Evolutionary conservation across 331 rosid species (phyloP), one percentile per base, ranked within the genome.

Genomic region (Prunus yedoensis): DNA sequence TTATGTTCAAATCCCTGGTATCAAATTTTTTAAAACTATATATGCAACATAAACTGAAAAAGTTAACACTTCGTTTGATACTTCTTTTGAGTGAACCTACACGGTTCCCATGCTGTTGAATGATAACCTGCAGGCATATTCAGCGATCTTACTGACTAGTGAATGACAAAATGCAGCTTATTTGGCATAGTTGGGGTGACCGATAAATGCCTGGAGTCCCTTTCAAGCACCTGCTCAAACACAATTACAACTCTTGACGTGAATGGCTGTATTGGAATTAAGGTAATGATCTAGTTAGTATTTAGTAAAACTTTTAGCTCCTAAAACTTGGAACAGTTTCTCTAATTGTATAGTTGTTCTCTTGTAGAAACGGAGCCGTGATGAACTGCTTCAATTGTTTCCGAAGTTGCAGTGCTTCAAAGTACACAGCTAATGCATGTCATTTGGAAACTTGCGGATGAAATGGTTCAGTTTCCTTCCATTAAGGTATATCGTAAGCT

Each of bases 211-310:
- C 78, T 93, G 64, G 95, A 86, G 81, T 83, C 83, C 76, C 95
- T 93, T 75, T 89, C 98, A 49, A 72, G 78, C 71, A 77, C 91
- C 25, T 84, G 90, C 80, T 87, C 93, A 28, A 35, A 80, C 74
- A 86, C 83, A 70, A 77, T 90, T 67, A 84, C 90, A 0, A 93
- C 96, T 70, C 98, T 93, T 47, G 98, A 93, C 73, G 96, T 89
- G 85, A 91, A 93, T 65, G 96, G 98, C 52, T 90, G 98, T 78
- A 76, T 86, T 66, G 98, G 95, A 84, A 91, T 93, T 49, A 91
- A 93, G 98, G 98, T 73, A 86, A 85, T 50, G 59, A 15, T 71
- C 21, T 75, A 10, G 30, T 27, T 52, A 10, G 18, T 30, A 11
- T 52, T 45, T 45, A 4, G 28, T 50, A 49, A 41, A 75, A 63